Base-by-base conservation (phyloP, 345 rosid genomes). In the Capsella bursapastoris region DNA sequence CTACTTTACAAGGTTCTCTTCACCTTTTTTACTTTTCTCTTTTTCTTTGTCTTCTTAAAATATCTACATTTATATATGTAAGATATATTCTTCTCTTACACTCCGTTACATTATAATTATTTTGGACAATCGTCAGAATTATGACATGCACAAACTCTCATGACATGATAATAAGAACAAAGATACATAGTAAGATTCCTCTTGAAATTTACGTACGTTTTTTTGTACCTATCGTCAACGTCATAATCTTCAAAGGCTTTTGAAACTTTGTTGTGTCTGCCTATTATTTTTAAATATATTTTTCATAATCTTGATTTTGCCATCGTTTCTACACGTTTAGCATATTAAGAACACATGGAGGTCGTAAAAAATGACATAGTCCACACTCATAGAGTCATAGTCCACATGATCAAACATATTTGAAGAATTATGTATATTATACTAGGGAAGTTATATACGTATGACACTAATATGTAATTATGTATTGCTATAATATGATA, bases 121-220 rank as follows among this genome's bases (percentile, higher is more conserved):
- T 70, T 77, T 55, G 59, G 32, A 60, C 60, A 70, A 57, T 76
- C 75, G 71, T 70, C 80, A 77, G 71, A 64, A 50, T 57, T 49
- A 5, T 77, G 72, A 22, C 59, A 71, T 57, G 80, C 80, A 77
- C 80, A 77, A 77, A 71, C 80, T 77, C 77, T 77, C 80, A 77
- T 77, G 77, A 50, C 57, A 77, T 77, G 66, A 77, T 65, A 77
- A 69, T 57, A 69, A 44, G 59, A 37, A 71, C 62, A 71, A 64
- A 77, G 75, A 64, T 71, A 34, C 76, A 58, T 43, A 43, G 1
- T 11, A 60, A 71, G 80, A 77, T 77, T 71, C 80, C 63, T 71
- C 80, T 77, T 59, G 80, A 65, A 65, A 43, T 58, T 48, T 58
- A 77, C 80, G 57, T 77, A 77, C 80, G 56, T 57, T 52, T 49